Base-by-base conservation (phyloP, 2,329 filamentous ascomycete species). In the Ophiocordyceps sinensis region DNA sequence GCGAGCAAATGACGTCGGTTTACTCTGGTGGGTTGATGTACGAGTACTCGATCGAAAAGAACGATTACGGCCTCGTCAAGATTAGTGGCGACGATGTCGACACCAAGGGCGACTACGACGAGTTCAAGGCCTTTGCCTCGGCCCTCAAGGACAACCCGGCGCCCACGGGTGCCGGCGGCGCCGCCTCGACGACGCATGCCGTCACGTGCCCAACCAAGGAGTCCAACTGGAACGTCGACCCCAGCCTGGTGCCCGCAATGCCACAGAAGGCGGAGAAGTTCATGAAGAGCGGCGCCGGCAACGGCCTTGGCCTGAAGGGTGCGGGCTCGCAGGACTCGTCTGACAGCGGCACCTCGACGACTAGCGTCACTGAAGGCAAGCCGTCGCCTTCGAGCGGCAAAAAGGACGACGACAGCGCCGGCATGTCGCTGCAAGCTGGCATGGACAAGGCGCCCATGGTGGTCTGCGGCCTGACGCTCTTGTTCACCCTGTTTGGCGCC, bases 21-120 rank as follows among this genome's bases (percentile, higher is more conserved):
- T 96, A 94, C 75, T 95, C 88, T 34, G 91, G 91, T 54, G 91
- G 91, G 60, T 75, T 98, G 32, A 84, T 95, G 61, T 98, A 95
- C 67, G 88, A 96, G 65, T 98, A 94, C 70, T 80, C 83, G 10
- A 66, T 82, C 55, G 86, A 93, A 63, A 70, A 71, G 45, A 85
- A 79, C 65, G 71, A 79, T 37, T 96, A 79, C 62, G 89, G 88
- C 48, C 79, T 94, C 44, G 86, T 88, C 56, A 64, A 75, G 43
- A 68, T 91, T 54, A 55, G 61, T 37, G 73, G 70, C 47, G 53
- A 61, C 56, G 64, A 60, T 5, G 71, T 83, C 44, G 65, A 64
- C 28, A 73, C 81, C 28, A 9, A 35, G 15, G 23, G n/a, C n/a
- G 35, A 19, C 48, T 63, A 36, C 17, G 47, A 61, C 34, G 84